Conservation (phyloP, 495 filamentous ascomycete genomes). For the Neurospora intermedia region DNA sequence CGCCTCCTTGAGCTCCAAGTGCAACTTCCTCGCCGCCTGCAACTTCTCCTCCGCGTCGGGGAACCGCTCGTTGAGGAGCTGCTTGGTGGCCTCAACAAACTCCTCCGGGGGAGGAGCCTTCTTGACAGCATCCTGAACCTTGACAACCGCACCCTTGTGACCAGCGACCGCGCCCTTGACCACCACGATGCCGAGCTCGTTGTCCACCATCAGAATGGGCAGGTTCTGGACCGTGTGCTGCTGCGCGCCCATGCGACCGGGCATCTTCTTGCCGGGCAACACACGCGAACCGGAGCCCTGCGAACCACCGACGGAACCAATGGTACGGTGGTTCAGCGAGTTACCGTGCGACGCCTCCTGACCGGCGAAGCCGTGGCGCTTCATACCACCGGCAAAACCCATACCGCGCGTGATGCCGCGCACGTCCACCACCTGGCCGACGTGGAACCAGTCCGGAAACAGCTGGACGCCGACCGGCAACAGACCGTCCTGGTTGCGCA, state of each 20-base stretch:
- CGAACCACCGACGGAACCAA: slow-evolving; percentile 76
- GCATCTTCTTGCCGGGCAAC: slow-evolving; percentile 93
- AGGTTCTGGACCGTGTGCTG: slow-evolving; percentile 82
- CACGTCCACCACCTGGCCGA: slow-evolving; percentile 85
- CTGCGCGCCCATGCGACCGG: slow-evolving; percentile 85
- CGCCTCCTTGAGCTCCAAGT: slow-evolving; percentile 33
- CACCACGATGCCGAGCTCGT: slow-evolving; percentile 74
- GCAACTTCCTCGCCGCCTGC: slow-evolving; percentile 26
- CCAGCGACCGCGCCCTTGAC: slow-evolving; percentile 77
- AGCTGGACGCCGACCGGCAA: slow-evolving; percentile 62
- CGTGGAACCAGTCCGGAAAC: slow-evolving; percentile 73
- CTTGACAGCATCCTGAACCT: slow-evolving; percentile 85
- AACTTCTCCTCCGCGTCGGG: slow-evolving; percentile 25
- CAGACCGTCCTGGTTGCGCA: slow-evolving; percentile 63
- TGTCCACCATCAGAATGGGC: slow-evolving; percentile 77
- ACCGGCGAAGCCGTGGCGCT: slow-evolving; percentile 76
- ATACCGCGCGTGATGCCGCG: slow-evolving; percentile 67
- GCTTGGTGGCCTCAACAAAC: slow-evolving; percentile 26
- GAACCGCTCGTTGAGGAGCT: slow-evolving; percentile 27
- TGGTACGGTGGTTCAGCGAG: slow-evolving; percentile 78
- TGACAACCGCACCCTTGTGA: slow-evolving; percentile 71
- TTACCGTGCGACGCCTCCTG: slow-evolving; percentile 92
- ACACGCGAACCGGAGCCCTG: slow-evolving; percentile 91
- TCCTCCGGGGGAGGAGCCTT: slow-evolving; percentile 64
- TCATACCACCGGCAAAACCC: slow-evolving; percentile 97